Percentiles rank a stretch among this genome's conserved stretches.
Evolutionary conservation across 2,329 filamentous ascomycete species (phyloP).

Genomic region (Bretziella fagacearum): DNA sequence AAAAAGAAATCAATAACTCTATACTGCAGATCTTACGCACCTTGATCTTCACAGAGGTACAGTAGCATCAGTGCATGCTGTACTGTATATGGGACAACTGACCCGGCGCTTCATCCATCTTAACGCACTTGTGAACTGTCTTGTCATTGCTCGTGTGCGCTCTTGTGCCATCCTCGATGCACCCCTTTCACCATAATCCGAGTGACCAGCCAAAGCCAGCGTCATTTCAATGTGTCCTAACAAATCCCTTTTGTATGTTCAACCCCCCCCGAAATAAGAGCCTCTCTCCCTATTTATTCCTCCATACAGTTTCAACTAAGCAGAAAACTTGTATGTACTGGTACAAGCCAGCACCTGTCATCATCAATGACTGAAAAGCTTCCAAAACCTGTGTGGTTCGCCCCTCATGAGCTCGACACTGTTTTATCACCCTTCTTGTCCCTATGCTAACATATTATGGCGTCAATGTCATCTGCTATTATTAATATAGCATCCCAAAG

Average conservation of each 20-base stretch:
- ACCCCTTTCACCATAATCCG: not conserved
- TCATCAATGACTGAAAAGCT: too few relatives aligned
- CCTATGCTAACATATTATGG: not conserved
- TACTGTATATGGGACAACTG: not conserved
- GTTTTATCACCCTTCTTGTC: too few relatives aligned
- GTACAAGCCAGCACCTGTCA: too few relatives aligned
- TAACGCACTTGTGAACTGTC: not conserved
- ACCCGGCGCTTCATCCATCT: not conserved
- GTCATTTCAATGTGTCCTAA: not conserved
- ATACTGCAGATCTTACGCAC: too few relatives aligned
- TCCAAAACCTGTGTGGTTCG: not conserved
- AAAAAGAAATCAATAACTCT: too few relatives aligned
- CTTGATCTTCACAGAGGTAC: too few relatives aligned
- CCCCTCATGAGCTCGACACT: not conserved
- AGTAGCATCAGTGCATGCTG: too few relatives aligned
- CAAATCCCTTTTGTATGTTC: not conserved
- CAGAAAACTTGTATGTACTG: too few relatives aligned
- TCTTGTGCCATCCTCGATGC: slow-evolving; percentile 6
- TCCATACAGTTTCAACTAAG: too few relatives aligned
- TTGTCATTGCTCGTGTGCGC: slow-evolving; percentile 5
- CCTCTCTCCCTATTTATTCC: too few relatives aligned
- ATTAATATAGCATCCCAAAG: not conserved
- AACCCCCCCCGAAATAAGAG: too few relatives aligned
- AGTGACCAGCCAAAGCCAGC: not conserved
- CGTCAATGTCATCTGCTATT: not conserved